Conservation (phyloP, 1,284 basidiomycete species). For the Ustilago sp. region DNA sequence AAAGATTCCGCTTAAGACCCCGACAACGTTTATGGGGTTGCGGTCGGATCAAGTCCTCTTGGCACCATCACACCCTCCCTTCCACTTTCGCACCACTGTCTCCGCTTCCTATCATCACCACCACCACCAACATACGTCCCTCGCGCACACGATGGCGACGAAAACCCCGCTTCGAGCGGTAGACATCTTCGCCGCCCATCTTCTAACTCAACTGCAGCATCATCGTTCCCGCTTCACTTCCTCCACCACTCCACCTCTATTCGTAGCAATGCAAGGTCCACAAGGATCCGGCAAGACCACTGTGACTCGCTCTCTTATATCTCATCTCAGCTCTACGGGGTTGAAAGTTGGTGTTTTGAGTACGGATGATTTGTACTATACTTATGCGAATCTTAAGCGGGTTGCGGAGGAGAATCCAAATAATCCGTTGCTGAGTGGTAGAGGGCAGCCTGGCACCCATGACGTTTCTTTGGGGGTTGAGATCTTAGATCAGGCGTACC, state of each 20-base stretch:
- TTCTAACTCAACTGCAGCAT: conserved; percentile 19
- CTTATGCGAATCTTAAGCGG: conserved; percentile 22
- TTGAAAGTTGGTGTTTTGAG: conserved; percentile 24
- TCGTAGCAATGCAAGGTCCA: conserved; percentile 51
- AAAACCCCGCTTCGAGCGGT: conserved; percentile 17
- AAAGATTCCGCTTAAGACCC: neutral
- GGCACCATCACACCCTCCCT: neutral
- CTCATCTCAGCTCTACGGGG: conserved; percentile 9
- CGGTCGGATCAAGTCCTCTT: conserved; percentile 6
- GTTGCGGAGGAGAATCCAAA: conserved; percentile 30
- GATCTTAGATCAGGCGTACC: conserved; percentile 16
- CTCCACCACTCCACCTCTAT: conserved; percentile 21
- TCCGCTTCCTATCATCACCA: neutral
- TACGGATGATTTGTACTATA: conserved; percentile 45
- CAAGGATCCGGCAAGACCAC: conserved; percentile 52
- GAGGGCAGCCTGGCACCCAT: conserved; percentile 48
- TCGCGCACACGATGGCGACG: conserved; percentile 7
- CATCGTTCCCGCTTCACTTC: conserved; percentile 13
- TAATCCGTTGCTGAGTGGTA: conserved; percentile 37
- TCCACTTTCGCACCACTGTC: neutral
- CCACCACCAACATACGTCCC: neutral
- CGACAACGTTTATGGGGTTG: neutral
- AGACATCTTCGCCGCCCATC: conserved; percentile 38
- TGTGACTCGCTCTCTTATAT: conserved; percentile 24
- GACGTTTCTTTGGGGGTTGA: conserved; percentile 25